phyloP scores from a whole-genome alignment of 192 early-diverging fungal species.

The Lobosporangium transversale region DNA sequence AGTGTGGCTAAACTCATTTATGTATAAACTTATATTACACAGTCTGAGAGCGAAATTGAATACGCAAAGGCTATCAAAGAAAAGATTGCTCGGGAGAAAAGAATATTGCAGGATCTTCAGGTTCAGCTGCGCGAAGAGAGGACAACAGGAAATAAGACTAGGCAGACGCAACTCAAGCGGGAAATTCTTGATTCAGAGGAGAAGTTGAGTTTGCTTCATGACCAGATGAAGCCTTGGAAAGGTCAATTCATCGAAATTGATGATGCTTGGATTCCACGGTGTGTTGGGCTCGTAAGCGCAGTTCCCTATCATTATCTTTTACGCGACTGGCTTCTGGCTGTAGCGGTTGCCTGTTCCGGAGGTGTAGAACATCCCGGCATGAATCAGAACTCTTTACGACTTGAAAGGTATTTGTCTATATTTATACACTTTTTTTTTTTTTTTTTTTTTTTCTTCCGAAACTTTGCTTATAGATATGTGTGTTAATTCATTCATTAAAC shows the following conservation, averaged over 20 bases:
- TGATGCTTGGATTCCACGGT: constrained; percentile 73
- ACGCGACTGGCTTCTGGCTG: constrained; percentile 77
- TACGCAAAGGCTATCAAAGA: constrained; percentile 37
- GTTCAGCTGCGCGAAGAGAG: constrained; percentile 27
- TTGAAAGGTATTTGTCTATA: constrained; percentile 69
- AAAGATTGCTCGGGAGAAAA: constrained; percentile 29
- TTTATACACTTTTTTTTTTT: neutral
- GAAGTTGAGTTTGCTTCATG: constrained; percentile 70
- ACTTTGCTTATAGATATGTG: neutral
- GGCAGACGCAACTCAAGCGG: constrained; percentile 23
- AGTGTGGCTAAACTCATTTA: no score
- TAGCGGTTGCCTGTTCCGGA: constrained; percentile 64
- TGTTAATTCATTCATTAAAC: neutral
- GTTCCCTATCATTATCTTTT: constrained; percentile 80
- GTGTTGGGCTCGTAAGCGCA: constrained; percentile 74
- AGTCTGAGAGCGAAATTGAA: constrained; percentile 51
- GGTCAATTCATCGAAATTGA: constrained; percentile 63
- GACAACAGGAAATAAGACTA: constrained; percentile 19
- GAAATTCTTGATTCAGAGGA: constrained; percentile 68
- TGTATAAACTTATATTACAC: neutral
- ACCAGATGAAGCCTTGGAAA: constrained; percentile 71
- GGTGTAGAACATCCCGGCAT: constrained; percentile 58
- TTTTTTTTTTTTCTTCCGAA: neutral
- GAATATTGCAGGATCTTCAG: constrained; percentile 2
- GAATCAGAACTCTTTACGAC: constrained; percentile 41